These are phyloP conservation scores for Penicillium robsamsonii DNA, from an alignment of 495 filamentous ascomycete genomes.

Conservation along the genomic window DNA sequence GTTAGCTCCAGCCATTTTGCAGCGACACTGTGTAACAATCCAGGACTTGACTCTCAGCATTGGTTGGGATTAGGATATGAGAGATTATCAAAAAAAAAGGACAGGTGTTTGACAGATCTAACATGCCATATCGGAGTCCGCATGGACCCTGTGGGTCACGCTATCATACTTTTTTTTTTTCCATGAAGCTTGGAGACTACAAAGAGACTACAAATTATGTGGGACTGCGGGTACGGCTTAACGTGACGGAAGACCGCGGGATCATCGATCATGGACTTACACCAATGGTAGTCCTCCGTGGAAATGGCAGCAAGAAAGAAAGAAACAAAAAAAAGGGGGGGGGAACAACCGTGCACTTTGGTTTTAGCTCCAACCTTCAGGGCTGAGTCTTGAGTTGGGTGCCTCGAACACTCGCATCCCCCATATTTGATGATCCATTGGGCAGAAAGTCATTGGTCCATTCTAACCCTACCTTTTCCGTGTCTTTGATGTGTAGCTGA, in stretches of 20 bases:
- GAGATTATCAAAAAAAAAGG: not conserved
- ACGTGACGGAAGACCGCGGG: slow-evolving; percentile 18
- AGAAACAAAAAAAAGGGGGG: slow-evolving; percentile 6
- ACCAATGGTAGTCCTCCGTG: slow-evolving; percentile 22
- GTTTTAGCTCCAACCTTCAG: slow-evolving; percentile 30
- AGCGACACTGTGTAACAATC: slow-evolving; percentile 2
- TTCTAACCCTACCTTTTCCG: not conserved
- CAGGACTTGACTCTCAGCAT: slow-evolving; percentile 3
- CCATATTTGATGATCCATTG: slow-evolving; percentile 6
- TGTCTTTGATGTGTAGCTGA: slow-evolving; percentile 1
- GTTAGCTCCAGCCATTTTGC: slow-evolving; percentile 4
- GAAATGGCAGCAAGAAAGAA: slow-evolving; percentile 20
- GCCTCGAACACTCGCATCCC: slow-evolving; percentile 4
- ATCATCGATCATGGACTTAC: slow-evolving; percentile 34
- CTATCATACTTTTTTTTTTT: slow-evolving; percentile 8
- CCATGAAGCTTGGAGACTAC: not conserved
- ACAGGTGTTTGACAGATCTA: not conserved
- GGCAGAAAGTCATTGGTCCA: slow-evolving; percentile 3
- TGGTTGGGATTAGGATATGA: slow-evolving; percentile 1
- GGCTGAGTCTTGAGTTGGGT: slow-evolving; percentile 16
- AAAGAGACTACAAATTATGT: slow-evolving; percentile 1
- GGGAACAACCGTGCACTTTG: slow-evolving; percentile 13
- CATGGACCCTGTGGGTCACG: slow-evolving; percentile 13
- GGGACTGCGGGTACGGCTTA: slow-evolving; percentile 26
- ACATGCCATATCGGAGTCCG: not conserved